Evolutionary conservation across 78 protist genomes (phyloP).

Genomic region (Emiliania huxleyi): DNA sequence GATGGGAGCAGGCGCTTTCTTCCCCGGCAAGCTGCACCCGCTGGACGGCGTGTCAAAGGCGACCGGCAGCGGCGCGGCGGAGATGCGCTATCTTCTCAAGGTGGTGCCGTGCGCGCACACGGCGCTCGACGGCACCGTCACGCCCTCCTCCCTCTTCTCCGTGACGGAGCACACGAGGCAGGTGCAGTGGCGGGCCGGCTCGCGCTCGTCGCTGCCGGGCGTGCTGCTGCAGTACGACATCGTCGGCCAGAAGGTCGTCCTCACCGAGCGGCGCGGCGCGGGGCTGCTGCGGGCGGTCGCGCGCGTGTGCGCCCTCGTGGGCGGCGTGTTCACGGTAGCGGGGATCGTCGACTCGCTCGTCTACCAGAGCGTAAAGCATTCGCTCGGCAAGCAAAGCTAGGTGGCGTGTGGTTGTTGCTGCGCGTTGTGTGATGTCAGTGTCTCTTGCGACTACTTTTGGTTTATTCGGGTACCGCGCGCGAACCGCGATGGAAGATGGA

Average conservation of each 20-base stretch:
- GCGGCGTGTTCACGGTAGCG: background rate
- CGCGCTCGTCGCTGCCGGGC: background rate
- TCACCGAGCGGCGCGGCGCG: background rate
- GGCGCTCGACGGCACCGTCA: background rate
- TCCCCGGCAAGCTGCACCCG: background rate
- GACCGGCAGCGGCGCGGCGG: background rate
- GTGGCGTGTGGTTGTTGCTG: too few species aligned
- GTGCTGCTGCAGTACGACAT: background rate
- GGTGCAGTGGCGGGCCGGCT: background rate
- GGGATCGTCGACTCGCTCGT: background rate
- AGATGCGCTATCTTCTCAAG: background rate
- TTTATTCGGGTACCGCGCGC: too few species aligned
- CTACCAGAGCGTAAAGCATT: background rate
- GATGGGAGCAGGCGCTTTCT: too few species aligned
- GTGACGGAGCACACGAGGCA: background rate
- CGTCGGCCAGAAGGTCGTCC: background rate
- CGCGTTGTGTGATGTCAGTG: too few species aligned
- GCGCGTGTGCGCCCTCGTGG: background rate
- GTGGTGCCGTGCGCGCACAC: background rate
- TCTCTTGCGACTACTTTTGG: too few species aligned
- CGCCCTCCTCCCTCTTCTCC: background rate
- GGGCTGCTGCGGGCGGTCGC: background rate
- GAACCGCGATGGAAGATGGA: too few species aligned
- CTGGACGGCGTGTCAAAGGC: background rate
- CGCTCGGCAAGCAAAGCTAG: background rate